Evolutionary conservation across 306 rosid genomes (phyloP).

Genomic region (Adenanthera pavonina): DNA sequence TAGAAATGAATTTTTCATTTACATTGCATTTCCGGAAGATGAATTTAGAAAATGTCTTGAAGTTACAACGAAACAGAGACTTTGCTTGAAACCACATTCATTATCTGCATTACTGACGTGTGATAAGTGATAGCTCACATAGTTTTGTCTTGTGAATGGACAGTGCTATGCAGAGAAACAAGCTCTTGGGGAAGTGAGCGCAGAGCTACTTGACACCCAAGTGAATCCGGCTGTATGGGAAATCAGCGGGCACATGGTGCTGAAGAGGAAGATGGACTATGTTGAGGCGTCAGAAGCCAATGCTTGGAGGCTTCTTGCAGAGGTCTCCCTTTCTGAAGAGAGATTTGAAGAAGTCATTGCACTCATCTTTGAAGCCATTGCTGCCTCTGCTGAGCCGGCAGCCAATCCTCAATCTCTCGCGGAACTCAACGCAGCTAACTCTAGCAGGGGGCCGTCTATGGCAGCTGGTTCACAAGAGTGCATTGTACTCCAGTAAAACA

Average conservation of each 20-base stretch:
- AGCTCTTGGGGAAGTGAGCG: conserved; percentile 92
- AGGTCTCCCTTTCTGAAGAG: conserved; percentile 88
- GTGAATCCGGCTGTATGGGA: conserved; percentile 99
- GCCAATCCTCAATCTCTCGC: conserved; percentile 34
- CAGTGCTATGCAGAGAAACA: conserved; percentile 99
- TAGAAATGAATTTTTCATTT: neutral
- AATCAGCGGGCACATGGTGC: conserved; percentile 98
- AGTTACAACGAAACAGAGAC: neutral
- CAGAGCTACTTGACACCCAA: conserved; percentile 93
- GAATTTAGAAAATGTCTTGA: neutral
- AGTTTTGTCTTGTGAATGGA: conserved; percentile 10
- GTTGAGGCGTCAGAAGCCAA: conserved; percentile 90
- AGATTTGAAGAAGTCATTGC: conserved; percentile 84
- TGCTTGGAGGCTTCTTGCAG: conserved; percentile 95
- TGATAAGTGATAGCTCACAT: neutral
- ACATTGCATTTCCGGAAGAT: neutral
- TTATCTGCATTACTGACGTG: neutral
- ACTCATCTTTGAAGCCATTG: conserved; percentile 76
- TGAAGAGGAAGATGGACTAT: conserved; percentile 89
- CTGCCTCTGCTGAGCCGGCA: conserved; percentile 23
- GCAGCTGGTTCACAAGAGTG: conserved; percentile 68
- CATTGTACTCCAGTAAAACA: conserved; percentile 64
- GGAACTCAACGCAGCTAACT: conserved; percentile 47
- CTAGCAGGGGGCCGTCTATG: conserved; percentile 39
- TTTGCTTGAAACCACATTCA: neutral